Conservation (phyloP, 2,329 filamentous ascomycete species). For the Colletotrichum plurivorum region DNA sequence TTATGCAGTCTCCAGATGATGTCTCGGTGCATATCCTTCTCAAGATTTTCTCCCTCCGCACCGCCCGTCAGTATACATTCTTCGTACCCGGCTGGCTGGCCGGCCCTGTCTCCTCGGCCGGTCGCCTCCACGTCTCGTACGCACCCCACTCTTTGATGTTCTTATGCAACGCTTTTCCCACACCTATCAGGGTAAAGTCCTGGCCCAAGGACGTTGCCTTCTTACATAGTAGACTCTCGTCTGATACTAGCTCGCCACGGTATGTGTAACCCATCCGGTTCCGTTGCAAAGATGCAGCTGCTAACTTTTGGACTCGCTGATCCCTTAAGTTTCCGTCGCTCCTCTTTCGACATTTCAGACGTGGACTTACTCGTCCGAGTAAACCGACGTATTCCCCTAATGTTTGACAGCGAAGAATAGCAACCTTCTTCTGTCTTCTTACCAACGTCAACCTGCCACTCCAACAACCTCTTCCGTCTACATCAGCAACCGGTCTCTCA, state of each 20-base stretch:
- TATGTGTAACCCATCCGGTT: conserved; percentile 29
- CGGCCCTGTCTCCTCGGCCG: conserved; percentile 19
- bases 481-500: too few relatives aligned
- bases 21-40: conserved; percentile 26
- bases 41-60: conserved; percentile 21
- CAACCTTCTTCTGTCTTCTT: too few relatives aligned
- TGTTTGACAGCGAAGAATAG: too few relatives aligned
- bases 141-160: conserved; percentile 37
- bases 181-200: conserved; percentile 35
- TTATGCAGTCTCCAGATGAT: conserved; percentile 36
- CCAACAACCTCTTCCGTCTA: too few relatives aligned
- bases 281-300: conserved; percentile 4
- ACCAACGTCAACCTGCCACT: too few relatives aligned
- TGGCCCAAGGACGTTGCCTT: conserved; percentile 7
- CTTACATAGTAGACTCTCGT: conserved; percentile 11
- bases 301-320: conserved; percentile 32
- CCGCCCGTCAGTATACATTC: conserved; percentile 19
- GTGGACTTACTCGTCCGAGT: neutral
- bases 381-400: too few relatives aligned
- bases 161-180: conserved; percentile 30
- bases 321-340: conserved; percentile 6
- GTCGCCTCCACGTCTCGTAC: conserved; percentile 25
- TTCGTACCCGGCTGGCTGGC: conserved; percentile 14
- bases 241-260: conserved; percentile 20
- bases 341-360: neutral